Evolutionary conservation across 495 filamentous ascomycete genomes (phyloP), one percentile per base, ranked within the genome.

Genomic region (Elaphomyces granulatus): DNA sequence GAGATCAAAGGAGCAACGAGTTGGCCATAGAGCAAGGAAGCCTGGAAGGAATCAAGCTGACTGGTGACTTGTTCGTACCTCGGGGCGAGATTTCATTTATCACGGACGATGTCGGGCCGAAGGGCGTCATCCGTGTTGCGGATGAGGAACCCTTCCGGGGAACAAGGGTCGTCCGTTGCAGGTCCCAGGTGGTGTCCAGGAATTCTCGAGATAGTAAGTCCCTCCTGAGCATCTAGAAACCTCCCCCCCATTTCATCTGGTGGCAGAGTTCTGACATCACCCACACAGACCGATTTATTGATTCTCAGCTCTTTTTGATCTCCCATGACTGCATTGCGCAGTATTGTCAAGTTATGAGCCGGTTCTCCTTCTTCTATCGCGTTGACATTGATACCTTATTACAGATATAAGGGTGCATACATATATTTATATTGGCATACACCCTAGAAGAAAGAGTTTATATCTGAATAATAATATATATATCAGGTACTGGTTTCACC

Each of bases 1-100:
- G 17, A 18, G 4, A 37, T 20, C 16, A 37, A 8, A 33, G 17
- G 16, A 43, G 34, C 21, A 14, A 37, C 17, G 41, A 43, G 15
- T 6, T 9, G 16, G 7, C 41, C 14, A 38, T 52, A 15, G 54
- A 54, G 16, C 59, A 58, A 12, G 83, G 83, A 9, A 61, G 74
- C 14, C 45, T 94, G 3, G 75, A 83, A 47, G 87, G 79, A 0
- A 73, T 94, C 52, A 96, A 96, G 52, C 61, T 96, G 21, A 96
- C 87, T 0, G 88, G 88, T 2, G 87, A 96, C 47, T 71, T 75
- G 0, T 90, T 94, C 46, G 75, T 96, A 15, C 88, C 87, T 4
- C 70, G 87, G 30, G 88, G 88, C 12, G 78, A 93, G 50, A 72
- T 74, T 43, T 81, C 83, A 0, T 95, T 87, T 52, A 61, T 80